These are phyloP conservation scores for Trichoderma simmonsii DNA, from an alignment of 2,329 filamentous ascomycete species.

Conservation along the genomic window DNA sequence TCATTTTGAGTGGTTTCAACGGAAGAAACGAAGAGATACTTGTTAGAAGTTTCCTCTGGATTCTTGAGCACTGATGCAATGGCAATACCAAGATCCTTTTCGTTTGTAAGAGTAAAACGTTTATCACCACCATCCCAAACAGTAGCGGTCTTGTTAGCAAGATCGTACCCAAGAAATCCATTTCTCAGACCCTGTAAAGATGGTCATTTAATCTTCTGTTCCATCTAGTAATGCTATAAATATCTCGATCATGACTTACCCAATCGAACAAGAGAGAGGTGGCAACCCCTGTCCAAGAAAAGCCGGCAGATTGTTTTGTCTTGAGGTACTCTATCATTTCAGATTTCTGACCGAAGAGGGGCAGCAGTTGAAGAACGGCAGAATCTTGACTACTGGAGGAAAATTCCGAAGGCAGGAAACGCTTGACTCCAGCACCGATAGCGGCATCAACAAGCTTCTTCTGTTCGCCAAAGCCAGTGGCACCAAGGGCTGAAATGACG, in stretches of 20 bases:
- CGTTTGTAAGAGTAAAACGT: conserved; percentile 20
- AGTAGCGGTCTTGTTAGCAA: conserved; percentile 16
- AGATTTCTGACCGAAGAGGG: conserved; percentile 24
- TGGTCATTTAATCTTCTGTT: not conserved
- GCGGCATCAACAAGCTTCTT: conserved; percentile 50
- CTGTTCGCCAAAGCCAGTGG: conserved; percentile 42
- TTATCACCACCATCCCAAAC: conserved; percentile 21
- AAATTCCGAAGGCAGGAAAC: conserved; percentile 54
- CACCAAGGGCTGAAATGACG: conserved; percentile 43
- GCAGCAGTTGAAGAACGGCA: conserved; percentile 20
- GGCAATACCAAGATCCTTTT: conserved; percentile 40
- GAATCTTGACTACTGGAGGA: conserved; percentile 30
- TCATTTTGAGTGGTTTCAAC: conserved; percentile 47
- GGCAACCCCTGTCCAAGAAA: conserved; percentile 29
- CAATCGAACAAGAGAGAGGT: conserved; percentile 32
- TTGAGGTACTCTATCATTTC: conserved; percentile 20
- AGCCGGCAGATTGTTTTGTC: conserved; percentile 14
- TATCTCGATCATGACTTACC: conserved; percentile 13
- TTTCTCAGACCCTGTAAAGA: conserved; percentile 15
- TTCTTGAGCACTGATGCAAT: conserved; percentile 45
- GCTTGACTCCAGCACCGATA: conserved; percentile 49
- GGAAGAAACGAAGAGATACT: conserved; percentile 50
- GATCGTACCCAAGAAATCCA: conserved; percentile 21
- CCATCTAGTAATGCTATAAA: not conserved
- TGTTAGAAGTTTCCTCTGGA: conserved; percentile 48